Evolutionary conservation across 768 basidiomycete species (phyloP).

Genomic region (Pisolithus orientalis): DNA sequence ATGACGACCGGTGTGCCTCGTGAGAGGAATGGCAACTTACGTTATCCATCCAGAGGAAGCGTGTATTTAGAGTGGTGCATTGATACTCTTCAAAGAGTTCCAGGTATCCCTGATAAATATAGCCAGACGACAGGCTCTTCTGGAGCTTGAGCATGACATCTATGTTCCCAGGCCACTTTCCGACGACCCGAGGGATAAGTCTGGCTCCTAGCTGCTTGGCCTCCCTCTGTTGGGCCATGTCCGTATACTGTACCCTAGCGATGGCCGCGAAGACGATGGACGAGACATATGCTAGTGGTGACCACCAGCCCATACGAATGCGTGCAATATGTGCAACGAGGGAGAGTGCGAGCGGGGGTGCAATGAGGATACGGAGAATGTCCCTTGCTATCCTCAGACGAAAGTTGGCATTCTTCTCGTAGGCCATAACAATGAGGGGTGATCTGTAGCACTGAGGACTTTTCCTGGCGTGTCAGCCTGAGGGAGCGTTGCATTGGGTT

Average conservation of each 20-base stretch:
- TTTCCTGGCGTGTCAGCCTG: too few species aligned
- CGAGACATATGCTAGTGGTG: constrained; percentile 32
- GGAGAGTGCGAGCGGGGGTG: constrained; percentile 37
- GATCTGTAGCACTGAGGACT: too few species aligned
- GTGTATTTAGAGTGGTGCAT: constrained; percentile 62
- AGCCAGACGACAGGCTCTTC: constrained; percentile 49
- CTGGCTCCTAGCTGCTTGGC: constrained; percentile 45
- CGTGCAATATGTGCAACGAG: constrained; percentile 22
- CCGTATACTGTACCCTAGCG: constrained; percentile 28
- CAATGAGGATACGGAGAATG: constrained; percentile 32
- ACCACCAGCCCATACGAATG: constrained; percentile 29
- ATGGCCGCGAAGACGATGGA: constrained; percentile 39
- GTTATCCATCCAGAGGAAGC: constrained; percentile 64
- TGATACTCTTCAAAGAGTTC: constrained; percentile 64
- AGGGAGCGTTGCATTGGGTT: too few species aligned
- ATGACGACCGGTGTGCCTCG: not conserved
- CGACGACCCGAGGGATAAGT: constrained; percentile 51
- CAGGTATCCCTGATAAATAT: constrained; percentile 59
- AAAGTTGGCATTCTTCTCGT: constrained; percentile 24
- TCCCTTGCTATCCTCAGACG: constrained; percentile 47
- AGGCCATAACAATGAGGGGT: not conserved
- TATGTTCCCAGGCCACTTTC: constrained; percentile 75
- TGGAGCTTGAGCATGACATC: constrained; percentile 57
- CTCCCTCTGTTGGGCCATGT: constrained; percentile 34
- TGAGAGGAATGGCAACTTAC: constrained; percentile 33